phyloP scores from a whole-genome alignment of 2,329 filamentous ascomycete species.

The Coleophoma eucalyptorum region DNA sequence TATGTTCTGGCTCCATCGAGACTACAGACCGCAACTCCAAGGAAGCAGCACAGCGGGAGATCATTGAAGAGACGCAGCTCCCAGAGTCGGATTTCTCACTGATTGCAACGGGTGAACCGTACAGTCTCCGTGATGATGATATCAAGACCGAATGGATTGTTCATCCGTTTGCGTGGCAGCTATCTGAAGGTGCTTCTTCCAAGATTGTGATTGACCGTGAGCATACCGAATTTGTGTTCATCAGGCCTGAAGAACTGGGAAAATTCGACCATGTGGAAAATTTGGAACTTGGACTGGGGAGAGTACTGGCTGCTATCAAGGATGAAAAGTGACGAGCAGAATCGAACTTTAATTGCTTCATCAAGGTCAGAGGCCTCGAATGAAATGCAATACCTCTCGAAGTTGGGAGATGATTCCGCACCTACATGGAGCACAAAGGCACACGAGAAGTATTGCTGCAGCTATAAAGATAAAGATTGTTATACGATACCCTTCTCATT shows the following conservation, averaged over 20 bases:
- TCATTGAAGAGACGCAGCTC: slow-evolving; percentile 58
- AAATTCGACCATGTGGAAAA: too few species aligned
- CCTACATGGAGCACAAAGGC: too few species aligned
- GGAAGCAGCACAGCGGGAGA: slow-evolving; percentile 57
- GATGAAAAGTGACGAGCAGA: too few species aligned
- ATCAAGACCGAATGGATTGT: slow-evolving; percentile 58
- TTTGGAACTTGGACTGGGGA: too few species aligned
- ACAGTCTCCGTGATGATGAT: slow-evolving; percentile 48
- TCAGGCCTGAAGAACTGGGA: slow-evolving; percentile 31
- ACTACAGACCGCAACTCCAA: slow-evolving; percentile 46
- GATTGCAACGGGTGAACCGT: slow-evolving; percentile 47
- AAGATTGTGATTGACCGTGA: slow-evolving; percentile 57
- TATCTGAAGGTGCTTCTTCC: slow-evolving; percentile 35
- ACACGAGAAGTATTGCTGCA: too few species aligned
- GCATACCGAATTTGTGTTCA: slow-evolving; percentile 55
- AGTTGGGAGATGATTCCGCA: too few species aligned
- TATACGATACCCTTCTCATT: too few species aligned
- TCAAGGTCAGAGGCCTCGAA: too few species aligned
- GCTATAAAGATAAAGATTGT: too few species aligned
- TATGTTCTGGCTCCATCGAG: slow-evolving; percentile 60
- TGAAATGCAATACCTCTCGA: too few species aligned
- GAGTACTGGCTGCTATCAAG: too few species aligned
- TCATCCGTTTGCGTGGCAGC: slow-evolving; percentile 56
- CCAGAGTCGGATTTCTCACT: slow-evolving; percentile 24
- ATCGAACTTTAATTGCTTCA: too few species aligned